Conservation (phyloP, 768 basidiomycete species). For the Boletus rufocinnamomeus region DNA sequence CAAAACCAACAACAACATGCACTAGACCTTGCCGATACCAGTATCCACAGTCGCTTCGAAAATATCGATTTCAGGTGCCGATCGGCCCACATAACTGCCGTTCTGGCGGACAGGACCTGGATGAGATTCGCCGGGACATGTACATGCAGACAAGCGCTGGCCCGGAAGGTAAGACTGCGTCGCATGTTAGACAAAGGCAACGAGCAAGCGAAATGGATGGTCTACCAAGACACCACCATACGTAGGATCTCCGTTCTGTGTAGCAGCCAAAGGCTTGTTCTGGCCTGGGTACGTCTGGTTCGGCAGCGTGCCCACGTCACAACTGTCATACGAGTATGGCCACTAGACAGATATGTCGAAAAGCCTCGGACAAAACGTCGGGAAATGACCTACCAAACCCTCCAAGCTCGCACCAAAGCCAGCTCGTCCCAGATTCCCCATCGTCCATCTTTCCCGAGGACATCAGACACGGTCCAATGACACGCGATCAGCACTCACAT, state of each 20-base stretch:
- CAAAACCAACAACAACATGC: conserved; percentile 4
- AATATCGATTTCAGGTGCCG: conserved; percentile 63
- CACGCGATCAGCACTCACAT: conserved; percentile 31
- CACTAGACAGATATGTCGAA: conserved; percentile 37
- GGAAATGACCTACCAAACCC: conserved; percentile 53
- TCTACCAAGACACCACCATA: conserved; percentile 29
- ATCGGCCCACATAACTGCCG: conserved; percentile 52
- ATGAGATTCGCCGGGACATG: conserved; percentile 57
- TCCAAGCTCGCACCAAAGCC: conserved; percentile 60
- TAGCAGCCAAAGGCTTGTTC: conserved; percentile 47
- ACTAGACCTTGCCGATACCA: conserved; percentile 37
- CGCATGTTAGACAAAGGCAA: conserved; percentile 4
- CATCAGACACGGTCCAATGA: conserved; percentile 9
- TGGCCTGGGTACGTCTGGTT: conserved; percentile 64
- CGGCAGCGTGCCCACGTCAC: conserved; percentile 76
- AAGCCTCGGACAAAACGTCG: not conserved
- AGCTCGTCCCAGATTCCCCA: conserved; percentile 54
- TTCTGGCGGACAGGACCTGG: conserved; percentile 53
- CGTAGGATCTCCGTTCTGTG: conserved; percentile 40
- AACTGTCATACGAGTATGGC: conserved; percentile 58
- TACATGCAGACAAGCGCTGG: conserved; percentile 59
- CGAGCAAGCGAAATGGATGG: not conserved
- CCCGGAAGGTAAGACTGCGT: conserved; percentile 51
- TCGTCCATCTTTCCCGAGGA: conserved; percentile 44
- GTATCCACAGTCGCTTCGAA: conserved; percentile 48